Evolutionary conservation across 495 filamentous ascomycete genomes (phyloP).

Genomic region (Xylaria intraflava): DNA sequence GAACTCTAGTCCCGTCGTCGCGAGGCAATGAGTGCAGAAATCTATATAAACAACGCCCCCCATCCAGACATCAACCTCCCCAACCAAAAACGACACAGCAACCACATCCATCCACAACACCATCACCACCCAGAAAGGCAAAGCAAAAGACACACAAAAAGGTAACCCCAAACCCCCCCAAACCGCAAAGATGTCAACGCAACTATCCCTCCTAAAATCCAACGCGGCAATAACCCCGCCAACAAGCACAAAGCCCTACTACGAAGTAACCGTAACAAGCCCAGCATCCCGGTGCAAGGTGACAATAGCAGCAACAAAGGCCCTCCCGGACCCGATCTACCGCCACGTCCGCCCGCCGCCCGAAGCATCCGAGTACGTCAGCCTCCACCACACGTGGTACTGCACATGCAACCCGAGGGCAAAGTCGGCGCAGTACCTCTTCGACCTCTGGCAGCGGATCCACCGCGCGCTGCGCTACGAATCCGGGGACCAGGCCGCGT

Average conservation of each 20-base stretch:
- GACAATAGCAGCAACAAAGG: background rate
- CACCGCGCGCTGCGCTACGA: background rate
- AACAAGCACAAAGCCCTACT: background rate
- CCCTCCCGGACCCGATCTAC: background rate
- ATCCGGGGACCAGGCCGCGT: background rate
- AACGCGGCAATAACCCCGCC: background rate
- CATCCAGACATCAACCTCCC: too few relatives aligned
- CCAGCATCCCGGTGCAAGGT: background rate
- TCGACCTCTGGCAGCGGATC: background rate
- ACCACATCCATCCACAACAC: too few relatives aligned
- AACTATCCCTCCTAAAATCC: background rate
- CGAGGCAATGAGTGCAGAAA: too few relatives aligned
- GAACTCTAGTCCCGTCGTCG: too few relatives aligned
- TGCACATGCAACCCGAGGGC: background rate
- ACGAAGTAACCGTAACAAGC: background rate
- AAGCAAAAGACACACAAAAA: background rate
- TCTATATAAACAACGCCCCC: too few relatives aligned
- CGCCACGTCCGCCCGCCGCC: background rate
- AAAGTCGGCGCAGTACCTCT: background rate
- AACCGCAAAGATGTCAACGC: background rate
- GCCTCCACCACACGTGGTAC: background rate
- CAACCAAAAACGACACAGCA: too few relatives aligned
- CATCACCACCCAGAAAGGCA: too few relatives aligned
- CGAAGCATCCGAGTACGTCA: background rate
- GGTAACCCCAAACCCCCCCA: background rate